Evolutionary conservation across 371 early-diverging fungal species (phyloP), one percentile per base, ranked within the genome.

Genomic region (Thermomucor indicae-seudaticae): DNA sequence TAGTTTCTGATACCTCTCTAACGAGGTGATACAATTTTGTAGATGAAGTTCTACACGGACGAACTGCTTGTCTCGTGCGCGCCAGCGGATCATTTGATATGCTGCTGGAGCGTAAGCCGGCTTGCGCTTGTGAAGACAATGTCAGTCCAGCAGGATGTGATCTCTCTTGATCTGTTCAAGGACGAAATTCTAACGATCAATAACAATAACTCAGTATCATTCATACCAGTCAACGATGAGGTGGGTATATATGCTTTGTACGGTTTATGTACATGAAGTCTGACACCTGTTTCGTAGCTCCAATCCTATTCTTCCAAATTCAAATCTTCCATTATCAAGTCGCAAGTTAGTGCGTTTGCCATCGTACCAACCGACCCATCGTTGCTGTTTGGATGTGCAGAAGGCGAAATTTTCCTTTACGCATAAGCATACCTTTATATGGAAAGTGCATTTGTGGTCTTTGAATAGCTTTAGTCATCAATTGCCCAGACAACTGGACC

Each of bases 251-350:
- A 23, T 29, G 4, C 6, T 0, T 19, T 24, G 44, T 24, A 12
- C 16, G 7, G 28, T 28, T 43, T 30, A 12, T 48, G 6, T 16
- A 27, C 30, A 39, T 23, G n/a, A 12, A 6, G 20, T 20, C 12
- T 43, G 41, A 34, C 31, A 24, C 12, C 38, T 24, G 8, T 2
- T 38, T 44, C 30, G 1, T 47, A 84, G 85, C 73, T 79, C 6
- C 72, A 82, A 51, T 70, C 83, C 1, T 84, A 84, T 50, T 80
- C 83, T 11, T 81, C 81, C 3, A 82, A 81, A 60, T 84, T 84
- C 66, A 82, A 79, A 54, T 53, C 79, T 8, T 78, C 81, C 0
- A 80, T 80, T 11, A 75, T 84, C 45, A 80, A 79, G 43, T 82
- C 85, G 0, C 73, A 78, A 52, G 78, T 82, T n/a, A 80, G 80